phyloP scores from a whole-genome alignment of 345 rosid genomes.

The Populus simonii region DNA sequence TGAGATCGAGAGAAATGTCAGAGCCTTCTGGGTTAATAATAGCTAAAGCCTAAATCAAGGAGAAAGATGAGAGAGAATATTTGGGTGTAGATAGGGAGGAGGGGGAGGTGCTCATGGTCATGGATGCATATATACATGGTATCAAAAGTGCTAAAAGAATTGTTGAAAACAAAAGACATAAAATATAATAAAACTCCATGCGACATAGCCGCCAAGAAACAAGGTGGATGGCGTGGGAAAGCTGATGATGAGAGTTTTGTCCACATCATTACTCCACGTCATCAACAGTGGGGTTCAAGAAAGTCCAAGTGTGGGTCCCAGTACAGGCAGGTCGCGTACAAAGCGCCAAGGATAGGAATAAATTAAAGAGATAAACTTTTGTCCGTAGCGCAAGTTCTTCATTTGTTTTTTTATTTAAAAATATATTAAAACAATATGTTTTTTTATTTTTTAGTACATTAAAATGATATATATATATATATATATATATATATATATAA shows the following conservation, averaged over 20 bases:
- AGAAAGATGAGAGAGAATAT: slow-evolving; percentile 13
- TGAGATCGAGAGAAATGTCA: not conserved
- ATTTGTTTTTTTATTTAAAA: too few relatives aligned
- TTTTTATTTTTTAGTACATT: too few relatives aligned
- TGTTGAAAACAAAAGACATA: slow-evolving; percentile 5
- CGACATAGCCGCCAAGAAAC: slow-evolving; percentile 25
- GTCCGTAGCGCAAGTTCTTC: not conserved
- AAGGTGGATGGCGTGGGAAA: slow-evolving; percentile 52
- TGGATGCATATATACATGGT: not conserved
- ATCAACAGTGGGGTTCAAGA: slow-evolving; percentile 15
- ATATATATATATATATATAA: too few relatives aligned
- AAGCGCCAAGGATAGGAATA: slow-evolving; percentile 24
- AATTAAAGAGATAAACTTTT: slow-evolving; percentile 12
- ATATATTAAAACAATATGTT: too few relatives aligned
- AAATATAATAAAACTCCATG: not conserved
- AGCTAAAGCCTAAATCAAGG: not conserved
- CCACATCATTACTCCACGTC: slow-evolving; percentile 57
- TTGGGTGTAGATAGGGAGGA: not conserved
- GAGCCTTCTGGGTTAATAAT: not conserved
- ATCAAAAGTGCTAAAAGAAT: slow-evolving; percentile 18
- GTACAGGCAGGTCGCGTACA: slow-evolving; percentile 33
- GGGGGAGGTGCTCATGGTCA: not conserved
- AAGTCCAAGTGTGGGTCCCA: slow-evolving; percentile 26
- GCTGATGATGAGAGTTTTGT: slow-evolving; percentile 50
- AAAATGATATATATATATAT: too few relatives aligned